Evolutionary conservation across 768 basidiomycete species (phyloP).

Genomic region (Lentinula raphanica): DNA sequence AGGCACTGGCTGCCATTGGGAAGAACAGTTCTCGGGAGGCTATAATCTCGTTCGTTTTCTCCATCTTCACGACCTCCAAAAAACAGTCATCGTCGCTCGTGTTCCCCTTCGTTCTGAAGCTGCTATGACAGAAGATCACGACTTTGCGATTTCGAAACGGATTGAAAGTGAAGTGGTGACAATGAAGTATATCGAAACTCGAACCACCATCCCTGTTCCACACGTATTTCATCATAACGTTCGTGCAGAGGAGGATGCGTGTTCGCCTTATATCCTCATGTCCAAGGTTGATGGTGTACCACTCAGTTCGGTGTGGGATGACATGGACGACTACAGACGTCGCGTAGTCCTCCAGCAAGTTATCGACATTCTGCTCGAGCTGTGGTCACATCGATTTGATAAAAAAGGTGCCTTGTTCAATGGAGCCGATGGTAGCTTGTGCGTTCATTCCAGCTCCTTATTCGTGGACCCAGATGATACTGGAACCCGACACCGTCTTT

Average conservation of each 20-base stretch:
- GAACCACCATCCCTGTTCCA: slow-evolving; percentile 7
- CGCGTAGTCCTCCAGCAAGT: slow-evolving; percentile 5
- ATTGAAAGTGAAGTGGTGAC: slow-evolving; percentile 7
- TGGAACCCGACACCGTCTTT: not conserved
- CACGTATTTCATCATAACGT: slow-evolving; percentile 6
- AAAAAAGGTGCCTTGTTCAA: slow-evolving; percentile 7
- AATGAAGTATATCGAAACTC: slow-evolving; percentile 8
- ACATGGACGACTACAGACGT: slow-evolving; percentile 7
- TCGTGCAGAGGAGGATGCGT: not conserved
- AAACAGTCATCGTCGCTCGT: slow-evolving; percentile 6
- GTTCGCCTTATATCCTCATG: slow-evolving; percentile 10
- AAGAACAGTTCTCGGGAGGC: slow-evolving; percentile 2
- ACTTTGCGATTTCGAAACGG: slow-evolving; percentile 4
- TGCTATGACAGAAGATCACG: not conserved
- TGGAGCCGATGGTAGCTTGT: not conserved
- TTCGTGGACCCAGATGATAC: not conserved
- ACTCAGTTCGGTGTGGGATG: slow-evolving; percentile 7
- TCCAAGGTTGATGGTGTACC: slow-evolving; percentile 5
- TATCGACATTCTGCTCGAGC: slow-evolving; percentile 8
- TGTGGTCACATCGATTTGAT: slow-evolving; percentile 5
- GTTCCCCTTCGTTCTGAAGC: slow-evolving; percentile 1
- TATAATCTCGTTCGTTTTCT: slow-evolving; percentile 12
- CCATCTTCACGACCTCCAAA: slow-evolving; percentile 3
- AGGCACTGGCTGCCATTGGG: slow-evolving; percentile 6
- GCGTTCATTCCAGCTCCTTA: not conserved